phyloP scores from a whole-genome alignment of 495 filamentous ascomycete species.

The Glutinoglossum americanum region DNA sequence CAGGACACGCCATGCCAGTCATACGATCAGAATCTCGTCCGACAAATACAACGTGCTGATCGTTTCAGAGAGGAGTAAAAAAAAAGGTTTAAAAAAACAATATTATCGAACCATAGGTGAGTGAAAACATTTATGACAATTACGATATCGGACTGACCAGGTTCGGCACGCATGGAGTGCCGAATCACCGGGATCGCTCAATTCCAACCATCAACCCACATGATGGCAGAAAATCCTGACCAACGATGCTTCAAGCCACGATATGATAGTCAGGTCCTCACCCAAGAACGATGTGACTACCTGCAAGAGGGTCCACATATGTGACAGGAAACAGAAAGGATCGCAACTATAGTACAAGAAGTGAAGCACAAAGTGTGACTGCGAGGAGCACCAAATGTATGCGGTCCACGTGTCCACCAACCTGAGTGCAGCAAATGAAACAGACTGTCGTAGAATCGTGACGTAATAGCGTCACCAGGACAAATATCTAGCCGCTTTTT shows the following conservation, averaged over 20 bases:
- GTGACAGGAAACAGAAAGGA: background rate
- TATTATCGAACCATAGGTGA: background rate
- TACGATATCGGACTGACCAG: background rate
- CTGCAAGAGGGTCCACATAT: background rate
- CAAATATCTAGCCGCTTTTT: background rate
- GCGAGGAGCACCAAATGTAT: background rate
- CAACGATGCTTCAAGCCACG: background rate
- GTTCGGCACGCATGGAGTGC: background rate
- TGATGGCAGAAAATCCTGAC: background rate
- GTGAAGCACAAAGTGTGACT: background rate
- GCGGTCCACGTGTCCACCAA: background rate
- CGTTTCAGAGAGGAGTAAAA: background rate
- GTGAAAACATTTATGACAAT: background rate
- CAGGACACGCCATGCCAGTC: background rate
- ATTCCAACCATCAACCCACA: background rate
- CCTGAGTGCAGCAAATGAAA: background rate
- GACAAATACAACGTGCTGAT: background rate
- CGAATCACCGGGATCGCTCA: background rate
- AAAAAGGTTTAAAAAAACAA: background rate
- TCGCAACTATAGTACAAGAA: background rate
- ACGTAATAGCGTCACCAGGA: background rate
- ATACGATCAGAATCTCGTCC: background rate
- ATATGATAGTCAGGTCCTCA: background rate
- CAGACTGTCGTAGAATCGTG: background rate
- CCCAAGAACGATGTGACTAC: background rate